These are phyloP conservation scores for Hypoxylon sp. DNA, from an alignment of 2,329 filamentous ascomycete genomes.

Conservation along the genomic window DNA sequence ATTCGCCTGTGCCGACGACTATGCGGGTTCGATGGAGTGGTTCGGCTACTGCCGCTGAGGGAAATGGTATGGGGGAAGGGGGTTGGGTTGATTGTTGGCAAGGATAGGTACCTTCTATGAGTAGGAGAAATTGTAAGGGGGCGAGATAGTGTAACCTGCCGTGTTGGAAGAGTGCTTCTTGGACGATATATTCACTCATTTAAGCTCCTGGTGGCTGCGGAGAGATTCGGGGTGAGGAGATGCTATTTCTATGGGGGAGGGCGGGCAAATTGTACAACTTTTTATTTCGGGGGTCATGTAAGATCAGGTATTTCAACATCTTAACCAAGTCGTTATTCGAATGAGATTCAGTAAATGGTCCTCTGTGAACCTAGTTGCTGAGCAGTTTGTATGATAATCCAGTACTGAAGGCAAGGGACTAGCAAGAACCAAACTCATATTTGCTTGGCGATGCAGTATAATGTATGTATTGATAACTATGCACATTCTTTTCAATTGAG, in stretches of 20 bases:
- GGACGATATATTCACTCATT: not conserved
- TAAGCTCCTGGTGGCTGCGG: not conserved
- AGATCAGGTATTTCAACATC: not conserved
- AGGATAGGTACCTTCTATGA: no score
- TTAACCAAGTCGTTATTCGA: not conserved
- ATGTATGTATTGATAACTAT: conserved; percentile 11
- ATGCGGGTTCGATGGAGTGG: conserved; percentile 42
- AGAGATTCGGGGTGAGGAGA: not conserved
- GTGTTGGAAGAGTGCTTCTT: not conserved
- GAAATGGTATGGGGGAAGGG: not conserved
- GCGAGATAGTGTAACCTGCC: no score
- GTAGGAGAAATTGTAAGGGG: not conserved
- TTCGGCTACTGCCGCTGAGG: not conserved
- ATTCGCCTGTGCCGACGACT: conserved; percentile 41
- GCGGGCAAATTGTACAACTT: not conserved
- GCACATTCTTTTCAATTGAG: conserved; percentile 2
- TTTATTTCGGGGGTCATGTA: not conserved
- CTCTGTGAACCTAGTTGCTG: not conserved
- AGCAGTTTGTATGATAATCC: not conserved
- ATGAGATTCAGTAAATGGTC: not conserved
- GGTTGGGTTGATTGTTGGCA: conserved; percentile 17
- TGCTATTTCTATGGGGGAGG: not conserved
- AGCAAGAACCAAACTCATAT: not conserved
- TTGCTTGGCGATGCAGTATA: not conserved
- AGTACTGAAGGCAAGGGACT: not conserved